phyloP scores from a whole-genome alignment of 495 filamentous ascomycete species.

The Talaromyces thailandensis region DNA sequence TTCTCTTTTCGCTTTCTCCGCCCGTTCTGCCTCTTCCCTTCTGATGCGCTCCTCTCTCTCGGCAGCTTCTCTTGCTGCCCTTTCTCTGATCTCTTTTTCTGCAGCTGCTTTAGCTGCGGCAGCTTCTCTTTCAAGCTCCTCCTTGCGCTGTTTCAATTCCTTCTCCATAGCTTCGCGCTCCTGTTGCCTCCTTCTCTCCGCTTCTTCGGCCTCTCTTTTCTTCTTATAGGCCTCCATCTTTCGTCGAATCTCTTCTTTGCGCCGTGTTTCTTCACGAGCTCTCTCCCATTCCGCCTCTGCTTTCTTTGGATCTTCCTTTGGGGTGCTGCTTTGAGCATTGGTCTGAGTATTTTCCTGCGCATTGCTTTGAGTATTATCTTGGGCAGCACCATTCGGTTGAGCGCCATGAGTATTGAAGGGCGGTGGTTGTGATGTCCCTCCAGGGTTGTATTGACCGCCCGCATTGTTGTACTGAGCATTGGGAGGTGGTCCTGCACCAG shows the following conservation, averaged over 20 bases:
- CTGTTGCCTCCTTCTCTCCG: slow-evolving; percentile 34
- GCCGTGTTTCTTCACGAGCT: slow-evolving; percentile 15
- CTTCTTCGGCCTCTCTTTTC: slow-evolving; percentile 35
- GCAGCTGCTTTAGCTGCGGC: slow-evolving; percentile 34
- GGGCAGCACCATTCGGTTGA: background rate
- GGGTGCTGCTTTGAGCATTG: slow-evolving; percentile 15
- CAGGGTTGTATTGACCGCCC: slow-evolving; percentile 5
- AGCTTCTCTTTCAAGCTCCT: slow-evolving; percentile 40
- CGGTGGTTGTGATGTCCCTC: slow-evolving; percentile 1
- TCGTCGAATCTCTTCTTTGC: slow-evolving; percentile 39
- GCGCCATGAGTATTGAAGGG: background rate
- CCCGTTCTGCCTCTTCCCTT: slow-evolving; percentile 17
- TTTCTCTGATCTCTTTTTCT: slow-evolving; percentile 36
- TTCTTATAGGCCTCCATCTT: slow-evolving; percentile 59
- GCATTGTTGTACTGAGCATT: slow-evolving; percentile 1
- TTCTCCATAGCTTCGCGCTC: slow-evolving; percentile 44
- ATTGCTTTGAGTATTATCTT: background rate
- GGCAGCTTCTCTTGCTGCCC: slow-evolving; percentile 24
- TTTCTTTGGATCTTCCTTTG: slow-evolving; percentile 13
- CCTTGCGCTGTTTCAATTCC: slow-evolving; percentile 37
- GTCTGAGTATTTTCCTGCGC: background rate
- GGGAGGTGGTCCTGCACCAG: background rate
- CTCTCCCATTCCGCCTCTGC: slow-evolving; percentile 7
- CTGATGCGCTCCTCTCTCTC: slow-evolving; percentile 12
- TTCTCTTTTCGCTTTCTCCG: slow-evolving; percentile 21